Evolutionary conservation across 2,329 filamentous ascomycete species (phyloP).

Genomic region (Exophiala oligosperma): DNA sequence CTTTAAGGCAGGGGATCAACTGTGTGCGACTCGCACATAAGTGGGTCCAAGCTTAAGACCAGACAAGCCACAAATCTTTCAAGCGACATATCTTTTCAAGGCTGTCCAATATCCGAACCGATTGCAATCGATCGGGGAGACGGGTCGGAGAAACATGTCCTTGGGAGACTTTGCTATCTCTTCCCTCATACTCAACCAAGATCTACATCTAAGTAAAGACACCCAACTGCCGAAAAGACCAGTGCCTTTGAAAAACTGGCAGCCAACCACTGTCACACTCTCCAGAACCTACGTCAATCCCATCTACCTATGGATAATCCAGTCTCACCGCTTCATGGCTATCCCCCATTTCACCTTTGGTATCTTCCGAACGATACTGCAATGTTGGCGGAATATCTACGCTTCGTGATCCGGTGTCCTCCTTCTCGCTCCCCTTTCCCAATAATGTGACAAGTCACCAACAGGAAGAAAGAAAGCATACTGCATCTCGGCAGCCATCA

Average conservation of each 20-base stretch:
- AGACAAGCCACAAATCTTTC: background rate
- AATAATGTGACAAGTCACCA: conserved; percentile 5
- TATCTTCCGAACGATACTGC: background rate
- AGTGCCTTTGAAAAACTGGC: too few species aligned
- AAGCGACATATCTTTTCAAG: background rate
- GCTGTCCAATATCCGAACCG: background rate
- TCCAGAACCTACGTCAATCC: too few species aligned
- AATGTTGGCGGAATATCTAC: background rate
- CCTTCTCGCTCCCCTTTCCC: background rate
- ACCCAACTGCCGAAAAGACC: too few species aligned
- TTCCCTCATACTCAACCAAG: too few species aligned
- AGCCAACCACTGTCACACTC: too few species aligned
- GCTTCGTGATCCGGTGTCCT: background rate
- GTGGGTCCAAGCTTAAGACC: background rate
- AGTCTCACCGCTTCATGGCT: background rate
- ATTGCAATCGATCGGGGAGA: too few species aligned
- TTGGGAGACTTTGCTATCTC: too few species aligned
- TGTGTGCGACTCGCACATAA: background rate
- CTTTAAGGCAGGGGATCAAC: background rate
- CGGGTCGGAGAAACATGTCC: too few species aligned
- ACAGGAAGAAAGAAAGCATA: conserved; percentile 12
- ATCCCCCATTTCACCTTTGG: background rate
- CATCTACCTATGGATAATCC: background rate
- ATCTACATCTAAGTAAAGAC: too few species aligned
- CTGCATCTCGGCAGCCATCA: conserved; percentile 18